Evolutionary conservation across 2,329 filamentous ascomycete genomes (phyloP).

Genomic region (Dactylellina leptospora): DNA sequence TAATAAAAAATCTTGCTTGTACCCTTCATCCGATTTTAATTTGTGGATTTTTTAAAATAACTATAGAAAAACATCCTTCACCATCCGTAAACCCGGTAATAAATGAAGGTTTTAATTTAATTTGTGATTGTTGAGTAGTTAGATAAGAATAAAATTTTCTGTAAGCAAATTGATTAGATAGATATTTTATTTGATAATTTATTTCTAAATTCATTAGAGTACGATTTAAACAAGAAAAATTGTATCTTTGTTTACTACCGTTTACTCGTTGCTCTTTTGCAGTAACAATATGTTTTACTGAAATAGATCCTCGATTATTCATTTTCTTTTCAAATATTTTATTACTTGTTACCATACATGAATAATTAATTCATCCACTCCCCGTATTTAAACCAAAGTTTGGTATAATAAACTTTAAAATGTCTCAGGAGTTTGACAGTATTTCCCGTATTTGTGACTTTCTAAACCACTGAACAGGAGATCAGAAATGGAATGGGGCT

Average conservation of each 20-base stretch:
- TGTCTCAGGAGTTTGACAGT: slow-evolving; percentile 37
- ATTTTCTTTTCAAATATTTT: slow-evolving; percentile 37
- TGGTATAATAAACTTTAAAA: slow-evolving; percentile 40
- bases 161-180: slow-evolving; percentile 35
- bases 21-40: slow-evolving; percentile 23
- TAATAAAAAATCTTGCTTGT: slow-evolving; percentile 30
- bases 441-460: slow-evolving; percentile 35
- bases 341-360: slow-evolving; percentile 39
- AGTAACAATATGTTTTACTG: slow-evolving; percentile 27
- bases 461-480: slow-evolving; percentile 30
- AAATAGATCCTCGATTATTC: slow-evolving; percentile 28
- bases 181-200: slow-evolving; percentile 40
- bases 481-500: not conserved
- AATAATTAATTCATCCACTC: slow-evolving; percentile 45
- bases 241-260: slow-evolving; percentile 25
- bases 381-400: slow-evolving; percentile 32
- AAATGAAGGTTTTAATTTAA: slow-evolving; percentile 29
- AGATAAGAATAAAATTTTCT: slow-evolving; percentile 47
- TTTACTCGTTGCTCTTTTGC: slow-evolving; percentile 44
- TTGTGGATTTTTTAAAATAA: slow-evolving; percentile 10
- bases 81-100: slow-evolving; percentile 20
- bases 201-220: slow-evolving; percentile 45
- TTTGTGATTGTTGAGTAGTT: slow-evolving; percentile 37
- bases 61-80: slow-evolving; percentile 32
- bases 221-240: slow-evolving; percentile 32